Evolutionary conservation across 2,329 filamentous ascomycete species (phyloP), one percentile per base, ranked within the genome.

Genomic region (Colletotrichum sp.): DNA sequence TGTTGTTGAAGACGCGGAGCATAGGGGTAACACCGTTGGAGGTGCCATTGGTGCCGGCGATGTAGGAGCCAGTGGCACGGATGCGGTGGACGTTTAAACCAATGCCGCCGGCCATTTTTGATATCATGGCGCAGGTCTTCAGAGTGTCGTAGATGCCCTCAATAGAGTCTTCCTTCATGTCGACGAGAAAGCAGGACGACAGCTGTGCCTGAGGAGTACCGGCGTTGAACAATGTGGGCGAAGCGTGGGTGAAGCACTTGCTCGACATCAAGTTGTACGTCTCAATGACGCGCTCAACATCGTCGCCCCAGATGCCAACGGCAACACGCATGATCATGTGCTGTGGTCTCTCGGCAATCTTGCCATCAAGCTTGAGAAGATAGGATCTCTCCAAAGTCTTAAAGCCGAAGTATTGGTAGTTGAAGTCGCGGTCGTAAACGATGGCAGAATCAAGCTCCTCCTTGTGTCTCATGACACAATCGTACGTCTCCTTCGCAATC

Each of bases 341-440:
- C 88, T 99, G 97, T 61, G 97, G 97, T 82, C 97, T 93, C 89
- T 99, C 97, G 69, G 96, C 96, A 83, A 99, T 95, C 88, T 98
- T 98, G 85, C 96, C 96, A 82, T 98, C 92, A 79, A 99, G 94
- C 84, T 98, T 96, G 80, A 99, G 93, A 69, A 99, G 93, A 84
- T 99, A 99, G 83, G 97, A 99, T 77, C 97, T 94, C 90, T 99
- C 97, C 52, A 99, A 90, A 9, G 97, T 99, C 92, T 99, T 99
- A 93, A 99, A 99, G 79, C 97, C 97, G 83, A 99, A 99, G 89
- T 98, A 99, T 89, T 99, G 97, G 90, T 99, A 99, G 92, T 99
- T 98, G 92, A 99, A 99, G 85, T 99, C 97, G 81, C 97, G 95
- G 88, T 99, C 97, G 83, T 99, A 99, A 82, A 99, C 96, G 85